Percentiles rank a stretch among this genome's conserved stretches.
phyloP scores from a whole-genome alignment of 345 rosid genomes.

The Aquilaria malaccensis region DNA sequence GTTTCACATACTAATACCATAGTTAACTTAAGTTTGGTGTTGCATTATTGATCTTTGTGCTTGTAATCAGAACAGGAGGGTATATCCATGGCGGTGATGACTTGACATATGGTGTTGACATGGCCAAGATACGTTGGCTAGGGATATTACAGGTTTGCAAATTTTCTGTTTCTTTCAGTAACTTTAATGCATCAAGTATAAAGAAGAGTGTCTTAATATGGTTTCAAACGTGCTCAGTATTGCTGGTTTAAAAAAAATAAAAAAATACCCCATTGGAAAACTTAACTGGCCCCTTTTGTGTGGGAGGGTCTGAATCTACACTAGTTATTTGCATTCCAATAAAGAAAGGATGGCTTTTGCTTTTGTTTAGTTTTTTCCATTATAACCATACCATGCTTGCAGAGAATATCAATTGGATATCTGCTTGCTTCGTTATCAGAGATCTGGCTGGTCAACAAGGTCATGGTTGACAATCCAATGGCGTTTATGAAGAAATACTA shows the following conservation, averaged over 20 bases:
- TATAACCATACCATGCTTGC: constrained; percentile 6
- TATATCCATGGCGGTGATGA: constrained; percentile 47
- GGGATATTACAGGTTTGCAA: constrained; percentile 50
- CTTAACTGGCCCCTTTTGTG: no score
- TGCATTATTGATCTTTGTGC: constrained; percentile 6
- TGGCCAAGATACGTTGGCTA: constrained; percentile 44
- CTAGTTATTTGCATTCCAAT: no score
- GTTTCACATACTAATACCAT: not conserved
- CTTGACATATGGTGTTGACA: constrained; percentile 51
- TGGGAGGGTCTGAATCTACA: no score
- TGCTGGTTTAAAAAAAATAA: no score
- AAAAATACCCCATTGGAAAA: no score
- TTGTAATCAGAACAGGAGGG: constrained; percentile 29
- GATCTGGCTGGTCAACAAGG: constrained; percentile 45
- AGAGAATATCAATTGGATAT: constrained; percentile 66
- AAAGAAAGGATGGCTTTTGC: not conserved
- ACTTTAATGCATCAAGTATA: no score
- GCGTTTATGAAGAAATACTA: constrained; percentile 39
- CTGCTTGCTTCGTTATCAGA: constrained; percentile 46
- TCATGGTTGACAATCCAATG: constrained; percentile 28
- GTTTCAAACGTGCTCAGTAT: no score
- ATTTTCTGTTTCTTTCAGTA: not conserved
- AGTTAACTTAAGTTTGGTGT: not conserved
- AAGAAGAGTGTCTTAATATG: no score
- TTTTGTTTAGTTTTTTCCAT: not conserved